These are phyloP conservation scores for Parachaetomium inaequale DNA, from an alignment of 495 filamentous ascomycete genomes.

Conservation along the genomic window DNA sequence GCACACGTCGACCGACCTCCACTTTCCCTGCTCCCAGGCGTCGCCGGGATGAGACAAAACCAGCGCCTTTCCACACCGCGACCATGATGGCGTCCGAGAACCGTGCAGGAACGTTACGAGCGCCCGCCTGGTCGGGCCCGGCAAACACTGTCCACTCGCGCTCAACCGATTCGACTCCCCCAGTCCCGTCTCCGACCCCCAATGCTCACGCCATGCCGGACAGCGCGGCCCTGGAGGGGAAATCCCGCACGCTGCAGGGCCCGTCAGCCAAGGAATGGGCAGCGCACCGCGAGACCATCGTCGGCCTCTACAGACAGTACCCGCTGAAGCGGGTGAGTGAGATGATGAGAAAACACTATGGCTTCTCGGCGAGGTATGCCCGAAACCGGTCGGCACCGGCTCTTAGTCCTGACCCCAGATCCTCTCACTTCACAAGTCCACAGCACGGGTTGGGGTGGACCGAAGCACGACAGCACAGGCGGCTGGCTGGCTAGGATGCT, in stretches of 20 bases:
- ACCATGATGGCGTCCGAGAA: constrained; percentile 31
- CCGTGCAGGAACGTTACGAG: constrained; percentile 38
- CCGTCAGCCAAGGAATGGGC: constrained; percentile 34
- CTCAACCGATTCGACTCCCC: neutral
- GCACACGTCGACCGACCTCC: constrained; percentile 2
- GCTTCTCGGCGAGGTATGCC: constrained; percentile 36
- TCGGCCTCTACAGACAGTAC: constrained; percentile 32
- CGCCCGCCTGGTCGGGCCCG: constrained; percentile 21
- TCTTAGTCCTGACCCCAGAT: neutral
- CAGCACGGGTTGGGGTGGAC: neutral
- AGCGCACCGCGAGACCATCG: constrained; percentile 31
- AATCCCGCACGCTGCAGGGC: constrained; percentile 33
- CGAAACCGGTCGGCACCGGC: neutral
- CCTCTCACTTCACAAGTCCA: neutral
- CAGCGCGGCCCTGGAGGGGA: constrained; percentile 17
- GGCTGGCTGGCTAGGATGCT: neutral
- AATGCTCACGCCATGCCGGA: neutral
- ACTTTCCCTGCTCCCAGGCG: constrained; percentile 6
- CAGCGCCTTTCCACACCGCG: constrained; percentile 12
- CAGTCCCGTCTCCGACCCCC: neutral
- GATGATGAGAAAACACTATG: constrained; percentile 32
- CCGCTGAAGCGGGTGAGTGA: constrained; percentile 35
- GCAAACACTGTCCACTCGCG: constrained; percentile 2
- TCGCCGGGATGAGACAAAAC: neutral
- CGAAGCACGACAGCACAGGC: neutral